A percentile compares a stretch with the other conserved stretches of the same genome.
phyloP scores from a whole-genome alignment of 1,284 basidiomycete species.

The Tausonia pullulans region DNA sequence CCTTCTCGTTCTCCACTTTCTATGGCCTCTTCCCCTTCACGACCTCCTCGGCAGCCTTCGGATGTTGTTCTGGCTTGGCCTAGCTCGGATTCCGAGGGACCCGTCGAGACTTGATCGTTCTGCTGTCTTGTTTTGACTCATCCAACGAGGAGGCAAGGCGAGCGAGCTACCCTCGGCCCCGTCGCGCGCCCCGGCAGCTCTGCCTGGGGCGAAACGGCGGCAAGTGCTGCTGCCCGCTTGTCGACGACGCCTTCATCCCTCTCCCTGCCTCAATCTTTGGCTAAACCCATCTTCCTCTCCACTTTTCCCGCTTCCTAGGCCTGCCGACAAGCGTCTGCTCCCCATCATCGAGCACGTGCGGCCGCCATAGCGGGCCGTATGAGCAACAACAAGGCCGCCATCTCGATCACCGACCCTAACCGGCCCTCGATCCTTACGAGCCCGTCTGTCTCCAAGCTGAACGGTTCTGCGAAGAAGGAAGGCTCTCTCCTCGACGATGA shows the following conservation, averaged over 20 bases:
- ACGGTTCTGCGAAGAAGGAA: conserved; percentile 36
- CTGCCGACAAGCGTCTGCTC: conserved; percentile 40
- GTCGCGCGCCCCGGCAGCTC: too few relatives aligned
- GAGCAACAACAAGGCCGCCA: conserved; percentile 37
- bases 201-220: too few relatives aligned
- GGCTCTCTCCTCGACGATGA: conserved; percentile 24
- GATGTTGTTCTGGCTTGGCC: too few relatives aligned
- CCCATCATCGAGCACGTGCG: conserved; percentile 46
- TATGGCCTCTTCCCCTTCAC: too few relatives aligned
- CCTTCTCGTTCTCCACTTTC: too few relatives aligned
- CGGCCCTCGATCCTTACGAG: conserved; percentile 20
- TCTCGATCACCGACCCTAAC: conserved; percentile 39
- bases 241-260: background rate
- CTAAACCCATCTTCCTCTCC: background rate
- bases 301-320: conserved; percentile 24
- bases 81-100: too few relatives aligned
- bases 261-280: background rate
- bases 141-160: too few relatives aligned
- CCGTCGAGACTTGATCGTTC: too few relatives aligned
- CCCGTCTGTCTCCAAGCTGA: conserved; percentile 21
- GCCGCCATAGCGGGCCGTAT: conserved; percentile 44
- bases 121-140: too few relatives aligned
- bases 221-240: background rate
- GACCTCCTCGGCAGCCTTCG: too few relatives aligned
- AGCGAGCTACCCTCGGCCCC: too few relatives aligned